Conservation (phyloP, 345 rosid genomes). For the Eucalyptus sideroxylon region DNA sequence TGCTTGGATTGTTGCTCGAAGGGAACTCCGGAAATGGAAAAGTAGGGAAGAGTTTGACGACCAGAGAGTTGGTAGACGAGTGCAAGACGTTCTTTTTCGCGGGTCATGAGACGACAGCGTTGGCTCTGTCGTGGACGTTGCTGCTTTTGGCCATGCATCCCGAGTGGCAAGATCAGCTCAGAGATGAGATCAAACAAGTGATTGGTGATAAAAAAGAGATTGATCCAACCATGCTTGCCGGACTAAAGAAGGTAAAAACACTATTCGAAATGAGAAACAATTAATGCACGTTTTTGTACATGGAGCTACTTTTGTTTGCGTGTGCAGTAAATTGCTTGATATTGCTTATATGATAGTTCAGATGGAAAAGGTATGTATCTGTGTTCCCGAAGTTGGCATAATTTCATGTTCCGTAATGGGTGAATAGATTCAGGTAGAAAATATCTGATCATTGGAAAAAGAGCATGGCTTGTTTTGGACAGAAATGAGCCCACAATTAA, state of each 20-base stretch:
- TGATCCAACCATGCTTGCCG: constrained; percentile 54
- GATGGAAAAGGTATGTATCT: neutral
- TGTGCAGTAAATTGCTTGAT: neutral
- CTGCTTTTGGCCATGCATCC: constrained; percentile 70
- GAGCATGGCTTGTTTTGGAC: neutral
- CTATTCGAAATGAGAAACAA: neutral
- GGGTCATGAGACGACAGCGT: constrained; percentile 91
- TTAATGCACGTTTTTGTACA: neutral
- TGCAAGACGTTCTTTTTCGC: constrained; percentile 95
- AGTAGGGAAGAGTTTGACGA: constrained; percentile 30
- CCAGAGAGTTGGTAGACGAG: constrained; percentile 68
- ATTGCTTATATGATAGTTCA: neutral
- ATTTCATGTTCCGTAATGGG: neutral
- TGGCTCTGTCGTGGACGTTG: constrained; percentile 85
- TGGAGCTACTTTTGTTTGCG: neutral
- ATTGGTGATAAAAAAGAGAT: constrained; percentile 34
- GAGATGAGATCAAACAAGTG: constrained; percentile 72
- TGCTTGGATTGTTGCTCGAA: constrained; percentile 50
- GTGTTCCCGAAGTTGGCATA: neutral
- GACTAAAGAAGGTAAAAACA: constrained; percentile 70
- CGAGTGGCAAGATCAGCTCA: constrained; percentile 62
- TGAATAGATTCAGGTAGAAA: neutral
- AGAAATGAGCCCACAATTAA: neutral
- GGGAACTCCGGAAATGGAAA: constrained; percentile 13
- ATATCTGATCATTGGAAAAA: neutral